phyloP scores from a whole-genome alignment of 352 stramenopile genomes.

The Phytophthora capsici region DNA sequence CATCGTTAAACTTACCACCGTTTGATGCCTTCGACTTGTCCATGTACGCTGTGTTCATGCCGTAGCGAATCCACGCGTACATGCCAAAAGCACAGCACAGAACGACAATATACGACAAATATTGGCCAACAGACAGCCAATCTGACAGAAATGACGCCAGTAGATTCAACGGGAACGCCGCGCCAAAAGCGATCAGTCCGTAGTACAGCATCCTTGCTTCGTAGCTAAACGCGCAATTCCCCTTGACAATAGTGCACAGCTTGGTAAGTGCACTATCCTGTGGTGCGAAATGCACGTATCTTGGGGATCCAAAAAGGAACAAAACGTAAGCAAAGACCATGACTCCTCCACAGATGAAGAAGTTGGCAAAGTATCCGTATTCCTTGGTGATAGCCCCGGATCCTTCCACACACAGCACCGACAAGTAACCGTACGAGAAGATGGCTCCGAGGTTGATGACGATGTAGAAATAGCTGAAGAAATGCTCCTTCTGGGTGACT shows the following conservation, averaged over 20 bases:
- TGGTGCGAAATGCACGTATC: slow-evolving; percentile 81
- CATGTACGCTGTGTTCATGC: slow-evolving; percentile 82
- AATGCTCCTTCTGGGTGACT: slow-evolving; percentile 79
- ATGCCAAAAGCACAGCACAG: slow-evolving; percentile 76
- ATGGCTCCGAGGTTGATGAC: slow-evolving; percentile 92
- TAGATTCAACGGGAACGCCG: slow-evolving; percentile 76
- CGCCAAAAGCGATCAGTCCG: slow-evolving; percentile 66
- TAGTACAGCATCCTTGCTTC: slow-evolving; percentile 83
- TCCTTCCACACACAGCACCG: slow-evolving; percentile 89
- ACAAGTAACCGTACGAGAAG: slow-evolving; percentile 92
- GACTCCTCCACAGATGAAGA: slow-evolving; percentile 79
- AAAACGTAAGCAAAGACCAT: slow-evolving; percentile 84
- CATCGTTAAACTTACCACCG: slow-evolving; percentile 79
- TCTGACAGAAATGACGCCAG: slow-evolving; percentile 78
- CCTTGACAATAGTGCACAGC: slow-evolving; percentile 73
- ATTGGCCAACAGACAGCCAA: slow-evolving; percentile 56
- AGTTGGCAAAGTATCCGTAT: slow-evolving; percentile 92
- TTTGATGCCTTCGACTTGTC: slow-evolving; percentile 88
- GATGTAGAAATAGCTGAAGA: slow-evolving; percentile 94
- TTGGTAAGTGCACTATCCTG: slow-evolving; percentile 80
- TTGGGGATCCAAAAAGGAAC: slow-evolving; percentile 59
- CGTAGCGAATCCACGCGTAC: slow-evolving; percentile 86
- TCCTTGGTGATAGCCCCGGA: slow-evolving; percentile 69
- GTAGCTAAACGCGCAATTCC: slow-evolving; percentile 83
- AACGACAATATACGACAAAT: slow-evolving; percentile 78